These are phyloP conservation scores for Purpureocillium takamizusanense DNA, from an alignment of 2,329 filamentous ascomycete genomes.

Conservation along the genomic window DNA sequence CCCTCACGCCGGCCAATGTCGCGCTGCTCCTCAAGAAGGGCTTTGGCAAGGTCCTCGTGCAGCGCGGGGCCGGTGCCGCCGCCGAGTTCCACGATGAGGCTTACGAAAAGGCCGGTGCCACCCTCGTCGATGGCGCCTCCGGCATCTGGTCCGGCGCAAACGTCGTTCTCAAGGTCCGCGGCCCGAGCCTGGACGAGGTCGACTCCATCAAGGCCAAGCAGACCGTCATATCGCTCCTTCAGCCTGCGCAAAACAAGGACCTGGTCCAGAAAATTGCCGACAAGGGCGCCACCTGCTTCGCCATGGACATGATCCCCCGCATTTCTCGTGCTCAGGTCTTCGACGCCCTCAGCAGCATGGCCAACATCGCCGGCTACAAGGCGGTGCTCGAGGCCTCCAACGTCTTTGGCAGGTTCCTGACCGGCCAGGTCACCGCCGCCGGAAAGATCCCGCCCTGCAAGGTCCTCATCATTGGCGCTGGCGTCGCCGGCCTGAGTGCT, in stretches of 20 bases:
- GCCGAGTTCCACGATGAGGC: constrained; percentile 72
- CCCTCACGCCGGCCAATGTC: constrained; percentile 77
- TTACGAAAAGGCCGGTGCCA: constrained; percentile 71
- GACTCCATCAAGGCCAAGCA: constrained; percentile 58
- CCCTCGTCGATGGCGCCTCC: constrained; percentile 56
- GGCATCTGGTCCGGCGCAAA: constrained; percentile 67
- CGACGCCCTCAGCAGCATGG: constrained; percentile 85
- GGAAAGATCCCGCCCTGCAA: constrained; percentile 88
- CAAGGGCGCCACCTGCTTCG: constrained; percentile 67
- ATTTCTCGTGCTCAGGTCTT: constrained; percentile 86
- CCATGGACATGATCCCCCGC: constrained; percentile 88
- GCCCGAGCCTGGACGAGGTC: constrained; percentile 62
- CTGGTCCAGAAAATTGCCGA: constrained; percentile 65
- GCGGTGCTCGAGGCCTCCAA: constrained; percentile 85
- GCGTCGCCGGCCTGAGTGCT: constrained; percentile 79
- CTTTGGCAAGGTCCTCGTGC: constrained; percentile 66
- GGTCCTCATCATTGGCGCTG: constrained; percentile 81
- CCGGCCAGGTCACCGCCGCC: constrained; percentile 82
- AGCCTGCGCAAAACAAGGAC: constrained; percentile 70
- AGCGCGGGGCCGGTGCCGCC: constrained; percentile 68
- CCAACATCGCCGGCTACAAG: constrained; percentile 90
- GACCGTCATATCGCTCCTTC: constrained; percentile 74
- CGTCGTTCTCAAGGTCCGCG: constrained; percentile 77
- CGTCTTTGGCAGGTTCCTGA: constrained; percentile 79
- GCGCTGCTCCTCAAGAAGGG: constrained; percentile 78